Evolutionary conservation across 129 eudicot species (phyloP).

Genomic region (Apium graveolens): DNA sequence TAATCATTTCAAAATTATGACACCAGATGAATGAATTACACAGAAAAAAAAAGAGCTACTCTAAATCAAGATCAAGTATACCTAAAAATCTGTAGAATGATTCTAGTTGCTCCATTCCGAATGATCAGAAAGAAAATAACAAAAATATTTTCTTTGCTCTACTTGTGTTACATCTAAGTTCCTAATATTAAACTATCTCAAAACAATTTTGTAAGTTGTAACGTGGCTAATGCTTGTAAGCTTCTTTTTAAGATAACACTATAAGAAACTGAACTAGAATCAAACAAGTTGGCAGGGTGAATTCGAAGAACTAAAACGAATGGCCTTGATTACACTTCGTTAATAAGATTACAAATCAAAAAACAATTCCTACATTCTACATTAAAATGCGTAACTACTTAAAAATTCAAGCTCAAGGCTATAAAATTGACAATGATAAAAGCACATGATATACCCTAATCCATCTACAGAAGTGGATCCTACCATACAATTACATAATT

Average conservation of each 20-base stretch:
- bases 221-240: background rate
- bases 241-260: background rate
- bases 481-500: too few relatives aligned
- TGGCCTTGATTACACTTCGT: background rate
- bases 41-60: background rate
- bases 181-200: background rate
- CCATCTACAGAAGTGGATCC: too few relatives aligned
- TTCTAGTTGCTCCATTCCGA: background rate
- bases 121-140: background rate
- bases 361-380: background rate
- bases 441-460: too few relatives aligned
- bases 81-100: background rate
- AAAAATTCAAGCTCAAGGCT: too few relatives aligned
- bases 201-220: background rate
- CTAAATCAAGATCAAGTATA: background rate
- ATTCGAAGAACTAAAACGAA: background rate
- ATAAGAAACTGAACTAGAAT: background rate
- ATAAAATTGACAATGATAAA: too few relatives aligned
- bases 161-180: background rate
- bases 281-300: background rate
- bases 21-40: background rate
- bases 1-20: background rate
- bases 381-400: too few relatives aligned
- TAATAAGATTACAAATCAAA: background rate
- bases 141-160: background rate